Conservation (phyloP, 495 filamentous ascomycete genomes). For the Pyrenopolyporus hunteri region DNA sequence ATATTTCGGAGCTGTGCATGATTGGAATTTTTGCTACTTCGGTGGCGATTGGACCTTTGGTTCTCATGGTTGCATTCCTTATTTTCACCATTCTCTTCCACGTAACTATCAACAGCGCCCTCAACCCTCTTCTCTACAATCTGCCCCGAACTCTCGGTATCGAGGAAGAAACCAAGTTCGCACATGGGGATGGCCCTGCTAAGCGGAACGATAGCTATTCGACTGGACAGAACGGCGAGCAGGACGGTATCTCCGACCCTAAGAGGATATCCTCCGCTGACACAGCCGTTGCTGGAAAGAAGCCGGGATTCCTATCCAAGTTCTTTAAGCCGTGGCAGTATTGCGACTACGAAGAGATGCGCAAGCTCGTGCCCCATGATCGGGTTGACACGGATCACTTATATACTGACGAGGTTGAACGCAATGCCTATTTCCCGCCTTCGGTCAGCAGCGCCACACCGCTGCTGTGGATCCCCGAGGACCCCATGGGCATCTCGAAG, state of each 20-base stretch:
- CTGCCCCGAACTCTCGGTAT: constrained; percentile 68
- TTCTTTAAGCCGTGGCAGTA: constrained; percentile 83
- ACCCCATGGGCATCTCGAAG: constrained; percentile 73
- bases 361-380: constrained; percentile 70
- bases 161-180: constrained; percentile 65
- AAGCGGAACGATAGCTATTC: constrained; percentile 34
- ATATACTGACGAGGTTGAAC: constrained; percentile 66
- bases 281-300: constrained; percentile 41
- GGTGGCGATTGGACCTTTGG: constrained; percentile 72
- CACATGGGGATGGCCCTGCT: constrained; percentile 36
- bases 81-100: constrained; percentile 85
- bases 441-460: constrained; percentile 67
- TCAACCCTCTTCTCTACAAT: constrained; percentile 81
- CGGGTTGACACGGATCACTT: constrained; percentile 44
- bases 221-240: constrained; percentile 38
- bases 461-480: constrained; percentile 83
- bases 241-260: constrained; percentile 40
- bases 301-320: constrained; percentile 61
- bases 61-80: constrained; percentile 84
- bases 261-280: constrained; percentile 34
- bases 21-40: constrained; percentile 87
- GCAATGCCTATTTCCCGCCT: constrained; percentile 80
- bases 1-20: constrained; percentile 82
- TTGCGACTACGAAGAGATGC: constrained; percentile 71
- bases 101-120: constrained; percentile 75